Base-by-base conservation (phyloP, 2,329 filamentous ascomycete species). In the Calonectria montana region DNA sequence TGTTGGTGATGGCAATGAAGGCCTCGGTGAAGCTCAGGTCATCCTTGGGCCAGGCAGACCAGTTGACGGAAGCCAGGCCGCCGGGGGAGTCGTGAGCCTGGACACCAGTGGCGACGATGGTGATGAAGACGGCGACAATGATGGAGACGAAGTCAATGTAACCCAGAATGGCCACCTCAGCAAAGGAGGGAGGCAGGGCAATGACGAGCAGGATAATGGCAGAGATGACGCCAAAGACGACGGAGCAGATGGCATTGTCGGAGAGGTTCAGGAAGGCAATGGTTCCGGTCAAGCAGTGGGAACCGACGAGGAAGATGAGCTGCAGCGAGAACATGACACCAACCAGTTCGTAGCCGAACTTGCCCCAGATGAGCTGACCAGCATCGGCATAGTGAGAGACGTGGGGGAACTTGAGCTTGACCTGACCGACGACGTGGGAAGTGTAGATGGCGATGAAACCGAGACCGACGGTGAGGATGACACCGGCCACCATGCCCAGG, bases 251-350 rank as follows among this genome's bases (percentile, higher is more conserved):
- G n/a, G 25, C 64, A 29, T 69, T 84, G 76, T 64, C 80, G 78
- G 83, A 84, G 7, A 80, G 73, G 55, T 77, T 87, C 8, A 67
- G 55, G 76, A 93, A 88, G 74, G 91, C 91, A 75, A 93, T 90
- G 27, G 86, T 87, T 75, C 92, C 93, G 0, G 91, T 92, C 65
- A 69, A 93, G 84, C 84, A 80, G 43, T 94, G 92, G 25, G 90
- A 91, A n/a, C 87, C 90, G 84, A 91, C 90, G 78, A 92, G 87
- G 83, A 93, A 92, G 55, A 92, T 81, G n/a, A 93, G 84, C 80
- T 92, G 89, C 18, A 92, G 64, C 15, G 57, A 48, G 64, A 68
- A 71, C 55, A 71, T 67, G 48, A 67, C 9, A 25, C 64, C 80
- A 13, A 88, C 82, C 53, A 93, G 75, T 76, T 91, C 89, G 67